Evolutionary conservation across 192 early-diverging fungal species (phyloP), one percentile per base, ranked within the genome.

Genomic region (Coemansia sp.): DNA sequence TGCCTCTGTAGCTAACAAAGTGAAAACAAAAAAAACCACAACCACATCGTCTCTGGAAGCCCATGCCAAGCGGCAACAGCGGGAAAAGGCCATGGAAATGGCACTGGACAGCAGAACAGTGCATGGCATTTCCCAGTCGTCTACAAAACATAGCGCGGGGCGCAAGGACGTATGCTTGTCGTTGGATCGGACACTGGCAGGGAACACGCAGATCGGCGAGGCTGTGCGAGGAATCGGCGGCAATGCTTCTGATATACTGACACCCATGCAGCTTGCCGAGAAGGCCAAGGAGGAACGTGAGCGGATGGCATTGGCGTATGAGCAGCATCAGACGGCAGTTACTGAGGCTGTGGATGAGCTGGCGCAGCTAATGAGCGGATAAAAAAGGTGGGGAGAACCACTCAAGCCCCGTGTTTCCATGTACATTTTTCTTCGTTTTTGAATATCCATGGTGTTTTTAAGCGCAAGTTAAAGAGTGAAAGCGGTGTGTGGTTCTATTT

Each of bases 301-400:
- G 67, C 43, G 30, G 0, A 61, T 62, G 66, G 73, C 78, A 2
- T 45, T 35, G 9, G 67, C 63, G 16, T 81, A 76, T 46, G 78
- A 81, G 62, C 62, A 68, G 30, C 66, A 81, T 35, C 70, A 72
- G 64, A 45, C 23, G 15, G 57, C 71, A 2, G 60, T 81, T n/a
- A 62, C 60, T 4, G 56, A 64, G 10, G 59, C 74, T 10, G 67
- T 81, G 15, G 78, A 72, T 21, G 78, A 81, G 35, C 62, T 81
- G 39, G 78, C 78, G 2, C 74, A 76, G 39, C 60, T 81, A 16
- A 81, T 81, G 78, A 73, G 67, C 52, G 44, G 24, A 26, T 53
- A 26, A 21, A 4, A 23, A 26, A 5, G 39, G 39, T 14, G 39
- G 39, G 39, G 39, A 41, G 39, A 5, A 30, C 1, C 30, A 30